phyloP scores from a whole-genome alignment of 2,329 filamentous ascomycete species.

The Magnaporthiopsis poae region DNA sequence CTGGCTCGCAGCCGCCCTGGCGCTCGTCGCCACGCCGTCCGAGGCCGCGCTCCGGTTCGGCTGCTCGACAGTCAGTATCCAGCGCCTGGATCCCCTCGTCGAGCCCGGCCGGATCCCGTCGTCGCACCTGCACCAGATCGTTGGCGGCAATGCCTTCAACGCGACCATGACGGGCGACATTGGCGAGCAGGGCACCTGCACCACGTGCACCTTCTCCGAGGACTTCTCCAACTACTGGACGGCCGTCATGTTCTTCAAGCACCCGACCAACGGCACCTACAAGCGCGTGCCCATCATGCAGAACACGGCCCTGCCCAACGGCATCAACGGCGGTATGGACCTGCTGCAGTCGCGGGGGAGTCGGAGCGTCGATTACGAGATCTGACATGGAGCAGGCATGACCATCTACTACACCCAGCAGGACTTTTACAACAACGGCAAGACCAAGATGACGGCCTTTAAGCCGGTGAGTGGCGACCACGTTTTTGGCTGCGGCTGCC shows the following conservation, averaged over 20 bases:
- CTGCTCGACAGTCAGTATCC: conserved; percentile 21
- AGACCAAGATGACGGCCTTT: conserved; percentile 30
- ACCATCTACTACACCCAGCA: conserved; percentile 33
- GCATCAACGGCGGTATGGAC: conserved; percentile 22
- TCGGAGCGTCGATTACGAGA: too few species aligned
- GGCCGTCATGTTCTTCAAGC: conserved; percentile 19
- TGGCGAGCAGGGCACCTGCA: conserved; percentile 22
- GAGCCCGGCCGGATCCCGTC: conserved; percentile 15
- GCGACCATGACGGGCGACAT: conserved; percentile 19
- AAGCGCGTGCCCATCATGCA: conserved; percentile 25
- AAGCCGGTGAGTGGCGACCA: conserved; percentile 23
- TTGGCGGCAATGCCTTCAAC: conserved; percentile 17
- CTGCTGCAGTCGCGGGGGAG: neutral
- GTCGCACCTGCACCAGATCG: conserved; percentile 17
- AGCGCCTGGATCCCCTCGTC: conserved; percentile 20
- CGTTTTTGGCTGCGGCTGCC: too few species aligned
- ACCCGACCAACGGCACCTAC: conserved; percentile 15
- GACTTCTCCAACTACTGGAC: conserved; percentile 27
- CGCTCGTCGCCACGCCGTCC: conserved; percentile 14
- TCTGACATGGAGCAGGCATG: conserved; percentile 19
- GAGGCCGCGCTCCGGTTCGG: conserved; percentile 21
- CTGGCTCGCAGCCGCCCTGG: conserved; percentile 13
- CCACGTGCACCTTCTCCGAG: conserved; percentile 24
- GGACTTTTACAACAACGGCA: conserved; percentile 28
- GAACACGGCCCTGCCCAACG: conserved; percentile 15